Evolutionary conservation across 2,329 filamentous ascomycete species (phyloP), one percentile per base, ranked within the genome.

Genomic region (Didymellaceae sp.): DNA sequence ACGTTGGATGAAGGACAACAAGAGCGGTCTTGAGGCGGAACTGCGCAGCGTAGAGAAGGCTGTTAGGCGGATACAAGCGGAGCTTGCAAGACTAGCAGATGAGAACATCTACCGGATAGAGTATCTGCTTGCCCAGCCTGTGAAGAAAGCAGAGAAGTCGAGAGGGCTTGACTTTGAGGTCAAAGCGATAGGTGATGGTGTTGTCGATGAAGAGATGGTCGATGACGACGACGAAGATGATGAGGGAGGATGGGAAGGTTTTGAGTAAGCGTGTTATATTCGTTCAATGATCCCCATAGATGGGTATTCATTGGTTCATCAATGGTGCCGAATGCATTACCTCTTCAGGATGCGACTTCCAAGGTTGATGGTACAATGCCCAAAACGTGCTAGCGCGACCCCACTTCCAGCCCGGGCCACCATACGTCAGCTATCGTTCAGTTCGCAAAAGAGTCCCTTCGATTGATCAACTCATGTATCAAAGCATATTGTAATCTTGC

Each of bases 71-170:
- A 91, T 97, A 76, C 84, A 89, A 59, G 86, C 89, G 51, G 92
- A 96, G 67, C 83, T 97, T 55, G 85, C 90, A 71, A 84, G 86
- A 59, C 75, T 97, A 57, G 90, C 90, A 0, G 91, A 97, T 62
- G 89, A 92, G 71, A 97, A 97, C 66, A 81, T 88, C 42, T 95
- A 96, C 75, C 88, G 89, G 72, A 86, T 97, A 45, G 90, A 96
- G 66, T 97, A 95, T 67, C 77, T 97, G 24, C 76, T 88, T 3
- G 78, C 77, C 14, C 81, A 82, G 67, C 80, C 81, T 6, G 53
- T 57, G n/a, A 65, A 63, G 43, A 58, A 63, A 50, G 61, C 60
- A 38, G 65, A 65, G 17, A 62, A 61, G 31, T 47, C 54, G 7
- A 47, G 59, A 34, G 32, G 45, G 25, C 42, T 73, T 21, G 68